Base-by-base conservation (phyloP, 2,329 filamentous ascomycete genomes). In the Colletotrichum kahawae region DNA sequence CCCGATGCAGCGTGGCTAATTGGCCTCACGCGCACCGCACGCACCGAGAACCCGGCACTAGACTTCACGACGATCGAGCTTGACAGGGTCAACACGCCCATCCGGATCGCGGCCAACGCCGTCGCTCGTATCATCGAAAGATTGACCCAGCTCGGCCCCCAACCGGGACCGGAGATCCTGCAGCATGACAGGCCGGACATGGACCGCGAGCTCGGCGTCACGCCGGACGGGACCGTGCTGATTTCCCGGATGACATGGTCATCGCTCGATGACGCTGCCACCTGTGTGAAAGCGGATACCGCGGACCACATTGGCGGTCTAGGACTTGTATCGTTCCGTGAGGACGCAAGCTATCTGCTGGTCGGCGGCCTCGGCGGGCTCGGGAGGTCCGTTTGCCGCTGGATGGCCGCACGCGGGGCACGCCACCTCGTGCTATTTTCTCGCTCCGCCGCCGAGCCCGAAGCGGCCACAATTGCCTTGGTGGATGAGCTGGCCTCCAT, bases 341-440 rank as follows among this genome's bases (percentile, higher is more conserved):
- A n/a, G 16, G 90, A 87, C 9, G 93, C 92, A 78, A 85, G 92
- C 36, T 90, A 90, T 77, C 79, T 90, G 59, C 82, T 90, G 29
- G 84, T 89, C 14, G 88, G 88, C 10, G 87, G 88, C 13, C 87
- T 87, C 1, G 88, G 88, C 33, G 88, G 87, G n/a, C 82, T 90
- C 10, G 88, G 88, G 5, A 83, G 86, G 36, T 87, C 86, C 70
- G 85, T 90, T 79, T 81, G 86, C 10, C 83, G 83, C 9, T 87
- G 87, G 84, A 88, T 90, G 87, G 83, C 86, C 14, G 80, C 81
- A 60, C 84, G 84, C 12, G 89, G 89, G 2, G 89, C 88, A 7
- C 82, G 84, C 10, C 83, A 87, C 73, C 80, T 91, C 27, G 84
- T 88, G 1, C 82, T 90, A 4, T 81, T 90, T 13, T 90, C 88